Evolutionary conservation across 768 basidiomycete genomes (phyloP).

Genomic region (Hortiboletus campestris): DNA sequence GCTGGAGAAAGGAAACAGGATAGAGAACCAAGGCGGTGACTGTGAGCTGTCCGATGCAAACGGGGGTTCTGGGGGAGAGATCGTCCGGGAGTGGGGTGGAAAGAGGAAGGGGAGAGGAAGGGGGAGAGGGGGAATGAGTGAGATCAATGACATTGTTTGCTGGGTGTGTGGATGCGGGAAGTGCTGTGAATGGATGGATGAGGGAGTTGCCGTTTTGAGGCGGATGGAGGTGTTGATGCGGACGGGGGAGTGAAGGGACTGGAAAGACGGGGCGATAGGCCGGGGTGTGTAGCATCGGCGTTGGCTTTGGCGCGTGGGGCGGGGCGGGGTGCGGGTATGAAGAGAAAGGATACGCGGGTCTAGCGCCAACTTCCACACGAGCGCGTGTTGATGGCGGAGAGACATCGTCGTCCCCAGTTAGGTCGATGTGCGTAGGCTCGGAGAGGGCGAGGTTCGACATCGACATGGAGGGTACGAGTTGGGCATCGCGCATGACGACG

Average conservation of each 20-base stretch:
- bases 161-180: constrained; percentile 25
- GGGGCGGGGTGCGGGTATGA: constrained; percentile 23
- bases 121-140: constrained; percentile 58
- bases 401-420: constrained; percentile 69
- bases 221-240: constrained; percentile 20
- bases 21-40: constrained; percentile 85
- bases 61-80: constrained; percentile 74
- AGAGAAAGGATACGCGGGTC: constrained; percentile 35
- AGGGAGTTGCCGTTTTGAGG: constrained; percentile 27
- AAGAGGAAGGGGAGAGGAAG: constrained; percentile 38
- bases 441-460: constrained; percentile 36
- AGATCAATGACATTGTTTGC: constrained; percentile 71
- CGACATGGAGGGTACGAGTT: constrained; percentile 32
- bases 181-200: constrained; percentile 16
- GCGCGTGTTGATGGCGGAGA: constrained; percentile 26
- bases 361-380: constrained; percentile 38
- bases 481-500: constrained; percentile 28
- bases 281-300: constrained; percentile 20
- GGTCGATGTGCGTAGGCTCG: constrained; percentile 61
- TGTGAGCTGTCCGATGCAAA: constrained; percentile 85
- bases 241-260: constrained; percentile 36
- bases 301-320: constrained; percentile 26
- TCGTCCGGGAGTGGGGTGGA: constrained; percentile 47
- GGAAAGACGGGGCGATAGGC: constrained; percentile 53
- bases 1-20: constrained; percentile 65